phyloP scores from a whole-genome alignment of 1,284 basidiomycete species.

The Ceratobasidium sp. region DNA sequence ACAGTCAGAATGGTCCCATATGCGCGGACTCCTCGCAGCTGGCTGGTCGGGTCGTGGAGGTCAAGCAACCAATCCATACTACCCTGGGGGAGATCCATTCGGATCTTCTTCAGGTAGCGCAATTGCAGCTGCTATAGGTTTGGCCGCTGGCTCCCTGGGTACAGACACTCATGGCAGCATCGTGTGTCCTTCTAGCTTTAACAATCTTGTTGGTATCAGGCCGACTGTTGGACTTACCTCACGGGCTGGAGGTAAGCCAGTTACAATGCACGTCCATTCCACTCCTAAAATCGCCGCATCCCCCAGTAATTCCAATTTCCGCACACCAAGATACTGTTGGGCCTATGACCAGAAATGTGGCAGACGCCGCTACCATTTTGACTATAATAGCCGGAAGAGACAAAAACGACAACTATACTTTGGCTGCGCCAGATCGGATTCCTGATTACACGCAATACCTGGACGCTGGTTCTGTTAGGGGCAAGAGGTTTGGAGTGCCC shows the following conservation, averaged over 20 bases:
- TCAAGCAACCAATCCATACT: conserved; percentile 72
- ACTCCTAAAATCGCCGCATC: background rate
- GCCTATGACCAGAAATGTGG: conserved; percentile 69
- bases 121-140: conserved; percentile 71
- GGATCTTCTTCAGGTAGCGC: conserved; percentile 77
- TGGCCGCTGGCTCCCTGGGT: conserved; percentile 71
- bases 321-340: conserved; percentile 75
- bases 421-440: conserved; percentile 67
- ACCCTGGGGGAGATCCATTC: conserved; percentile 70
- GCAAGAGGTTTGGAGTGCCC: conserved; percentile 73
- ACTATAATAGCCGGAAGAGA: conserved; percentile 70
- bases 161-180: conserved; percentile 65
- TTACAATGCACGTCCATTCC: conserved; percentile 42
- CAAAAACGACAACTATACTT: conserved; percentile 70
- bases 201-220: conserved; percentile 71
- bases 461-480: conserved; percentile 64
- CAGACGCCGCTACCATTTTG: conserved; percentile 72
- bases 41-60: conserved; percentile 78
- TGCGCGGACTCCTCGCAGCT: conserved; percentile 67
- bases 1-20: conserved; percentile 71
- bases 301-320: conserved; percentile 70
- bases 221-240: conserved; percentile 73
- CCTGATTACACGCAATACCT: conserved; percentile 70
- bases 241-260: conserved; percentile 67
- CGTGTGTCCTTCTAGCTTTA: conserved; percentile 63